Conservation (phyloP, 129 eudicot species). For the Solidago caesia region DNA sequence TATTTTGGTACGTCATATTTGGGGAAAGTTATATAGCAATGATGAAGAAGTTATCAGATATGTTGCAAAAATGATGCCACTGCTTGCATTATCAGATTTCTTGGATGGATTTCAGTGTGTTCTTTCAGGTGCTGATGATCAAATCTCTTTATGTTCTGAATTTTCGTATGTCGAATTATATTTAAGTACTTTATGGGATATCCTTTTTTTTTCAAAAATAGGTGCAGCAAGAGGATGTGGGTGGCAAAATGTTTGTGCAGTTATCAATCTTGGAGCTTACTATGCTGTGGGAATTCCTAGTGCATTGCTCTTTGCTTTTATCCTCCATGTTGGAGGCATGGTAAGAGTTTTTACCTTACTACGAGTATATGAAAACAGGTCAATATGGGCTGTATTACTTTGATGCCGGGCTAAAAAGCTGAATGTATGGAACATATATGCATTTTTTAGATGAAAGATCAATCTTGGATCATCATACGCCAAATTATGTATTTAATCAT, state of each 20-base stretch:
- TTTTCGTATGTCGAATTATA: not conserved
- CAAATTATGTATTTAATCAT: no score
- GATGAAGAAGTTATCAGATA: conserved; percentile 55
- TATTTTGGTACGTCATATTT: conserved; percentile 53
- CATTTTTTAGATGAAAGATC: no score
- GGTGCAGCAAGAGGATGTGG: conserved; percentile 92
- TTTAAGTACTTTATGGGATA: not conserved
- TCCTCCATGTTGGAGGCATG: conserved; percentile 70
- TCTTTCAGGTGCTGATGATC: conserved; percentile 46
- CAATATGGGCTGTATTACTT: not conserved
- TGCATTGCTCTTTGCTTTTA: conserved; percentile 62
- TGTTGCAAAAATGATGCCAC: conserved; percentile 60
- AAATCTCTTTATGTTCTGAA: not conserved
- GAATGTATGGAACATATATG: no score
- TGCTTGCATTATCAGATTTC: conserved; percentile 62
- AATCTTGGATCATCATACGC: no score
- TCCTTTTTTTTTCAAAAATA: not conserved
- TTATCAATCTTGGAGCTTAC: conserved; percentile 68
- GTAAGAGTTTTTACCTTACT: conserved; percentile 28
- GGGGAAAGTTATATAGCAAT: conserved; percentile 77
- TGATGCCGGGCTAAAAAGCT: not conserved
- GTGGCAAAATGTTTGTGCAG: conserved; percentile 66
- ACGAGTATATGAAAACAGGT: not conserved
- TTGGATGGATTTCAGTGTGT: conserved; percentile 74
- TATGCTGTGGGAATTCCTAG: conserved; percentile 64